Base-by-base conservation (phyloP, 345 rosid species). In the Triadica sebifera region DNA sequence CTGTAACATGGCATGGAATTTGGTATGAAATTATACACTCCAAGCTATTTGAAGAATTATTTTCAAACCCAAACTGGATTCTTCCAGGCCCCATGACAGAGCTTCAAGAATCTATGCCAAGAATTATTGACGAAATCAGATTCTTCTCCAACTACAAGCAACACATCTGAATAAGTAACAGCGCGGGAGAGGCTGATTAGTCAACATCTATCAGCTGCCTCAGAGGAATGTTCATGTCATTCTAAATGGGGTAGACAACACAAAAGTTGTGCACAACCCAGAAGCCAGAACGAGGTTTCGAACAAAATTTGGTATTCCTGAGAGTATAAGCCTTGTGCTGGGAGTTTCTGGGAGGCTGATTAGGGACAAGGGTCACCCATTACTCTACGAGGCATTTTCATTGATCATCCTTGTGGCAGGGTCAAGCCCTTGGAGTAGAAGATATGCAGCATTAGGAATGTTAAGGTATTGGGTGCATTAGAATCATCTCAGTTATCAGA, bases 341-440 rank as follows among this genome's bases (percentile, higher is more conserved):
- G 96, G 94, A 65, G 91, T 91, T 37, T 91, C 93, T n/a, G 96
- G 96, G 11, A 79, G 88, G 61, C 81, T 93, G 75, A 91, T 93
- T 69, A 80, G 87, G 69, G 96, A 90, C 78, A 89, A 91, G 72
- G 97, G 97, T 20, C 98, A 89, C 72, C 92, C 91, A 1, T 84
- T 91, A 51, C 84, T 89, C 10, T 73, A 84, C 2, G 86, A 91
- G 80, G 91, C 92, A 22, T 84, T 93, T 49, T 81, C 86, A 1
- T 49, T 69, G 71, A 75, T 90, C 61, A 53, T 59, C 8, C 70
- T 86, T 88, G 94, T 93, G 7, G 93, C 90, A 20, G 98, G 93
- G 12, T 82, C 91, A 34, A 96, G 96, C 50, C 96, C 92, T 17
- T 88, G 96, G 92, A 89, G 82, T 0, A 81, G 77, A 76, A 85